Percentiles rank a stretch among this genome's conserved stretches.
phyloP scores from a whole-genome alignment of 257 asterid species.

The Penstemon barbatus region DNA sequence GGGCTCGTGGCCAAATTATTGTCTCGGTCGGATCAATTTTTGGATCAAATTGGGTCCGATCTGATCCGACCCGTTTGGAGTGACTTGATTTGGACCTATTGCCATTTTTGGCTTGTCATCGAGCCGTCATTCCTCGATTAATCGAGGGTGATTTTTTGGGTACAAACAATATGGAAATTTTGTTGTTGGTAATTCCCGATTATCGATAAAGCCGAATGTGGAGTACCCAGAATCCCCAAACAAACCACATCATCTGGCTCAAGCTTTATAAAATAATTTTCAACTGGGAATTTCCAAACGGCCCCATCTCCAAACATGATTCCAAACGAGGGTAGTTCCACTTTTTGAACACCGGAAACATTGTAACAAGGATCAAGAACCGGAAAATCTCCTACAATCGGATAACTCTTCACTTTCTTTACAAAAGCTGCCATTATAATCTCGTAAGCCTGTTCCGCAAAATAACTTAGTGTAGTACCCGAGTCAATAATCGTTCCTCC shows the following conservation, averaged over 20 bases:
- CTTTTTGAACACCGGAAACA: slow-evolving; percentile 51
- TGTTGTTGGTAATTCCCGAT: slow-evolving; percentile 95
- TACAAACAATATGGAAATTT: slow-evolving; percentile 84
- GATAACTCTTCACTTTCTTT: slow-evolving; percentile 50
- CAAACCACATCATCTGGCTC: slow-evolving; percentile 80
- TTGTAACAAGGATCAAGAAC: slow-evolving; percentile 80
- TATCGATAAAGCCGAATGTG: slow-evolving; percentile 68
- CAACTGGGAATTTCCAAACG: slow-evolving; percentile 77
- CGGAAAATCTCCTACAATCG: slow-evolving; percentile 60
- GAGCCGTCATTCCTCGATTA: no score
- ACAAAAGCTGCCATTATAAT: slow-evolving; percentile 63
- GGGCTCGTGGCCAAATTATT: no score
- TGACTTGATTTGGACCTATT: no score
- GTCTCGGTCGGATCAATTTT: no score
- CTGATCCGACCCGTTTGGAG: no score
- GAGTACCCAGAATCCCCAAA: slow-evolving; percentile 81
- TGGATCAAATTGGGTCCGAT: no score
- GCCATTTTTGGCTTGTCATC: no score
- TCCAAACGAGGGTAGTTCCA: slow-evolving; percentile 71
- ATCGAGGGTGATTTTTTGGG: no score
- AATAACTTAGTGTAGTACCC: slow-evolving; percentile 81
- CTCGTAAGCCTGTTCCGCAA: slow-evolving; percentile 74
- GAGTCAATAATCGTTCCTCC: slow-evolving; percentile 93
- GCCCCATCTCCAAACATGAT: slow-evolving; percentile 81
- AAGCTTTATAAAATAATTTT: slow-evolving; percentile 73